Conservation (phyloP, 495 filamentous ascomycete genomes). For the Neurospora sp. region DNA sequence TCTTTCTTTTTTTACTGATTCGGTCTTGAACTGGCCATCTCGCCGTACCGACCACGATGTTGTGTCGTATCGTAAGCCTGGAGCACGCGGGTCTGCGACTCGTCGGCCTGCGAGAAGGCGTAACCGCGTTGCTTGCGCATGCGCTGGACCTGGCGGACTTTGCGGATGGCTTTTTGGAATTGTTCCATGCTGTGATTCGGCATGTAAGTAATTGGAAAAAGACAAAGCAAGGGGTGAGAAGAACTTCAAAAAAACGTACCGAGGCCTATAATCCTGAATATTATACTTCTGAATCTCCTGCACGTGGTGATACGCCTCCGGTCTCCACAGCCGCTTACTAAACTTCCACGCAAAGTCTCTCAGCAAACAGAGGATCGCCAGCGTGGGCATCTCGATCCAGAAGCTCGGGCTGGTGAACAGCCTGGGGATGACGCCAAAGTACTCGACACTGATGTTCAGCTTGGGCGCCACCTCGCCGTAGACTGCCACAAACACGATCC, state of each 20-base stretch:
- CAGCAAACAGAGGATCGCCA: constrained; percentile 77
- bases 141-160: constrained; percentile 94
- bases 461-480: constrained; percentile 89
- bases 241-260: constrained; percentile 36
- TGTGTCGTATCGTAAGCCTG: constrained; percentile 96
- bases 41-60: constrained; percentile 84
- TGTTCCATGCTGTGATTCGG: constrained; percentile 76
- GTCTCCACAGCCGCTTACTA: constrained; percentile 90
- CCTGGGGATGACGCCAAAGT: constrained; percentile 70
- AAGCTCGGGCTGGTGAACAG: constrained; percentile 75
- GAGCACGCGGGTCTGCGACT: constrained; percentile 84
- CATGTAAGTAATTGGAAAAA: constrained; percentile 2
- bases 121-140: constrained; percentile 99
- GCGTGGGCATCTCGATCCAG: constrained; percentile 74
- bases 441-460: constrained; percentile 74
- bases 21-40: constrained; percentile 72
- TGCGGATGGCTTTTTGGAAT: constrained; percentile 98
- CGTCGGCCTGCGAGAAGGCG: constrained; percentile 95
- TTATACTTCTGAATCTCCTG: constrained; percentile 99
- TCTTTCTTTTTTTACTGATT: constrained; percentile 9
- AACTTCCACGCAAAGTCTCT: constrained; percentile 82
- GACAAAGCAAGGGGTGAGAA: background rate
- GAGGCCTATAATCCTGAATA: constrained; percentile 93
- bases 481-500: constrained; percentile 80
- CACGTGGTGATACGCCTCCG: constrained; percentile 94